Base-by-base conservation (phyloP, 2,329 filamentous ascomycete species). In the Paraphoma sp. region DNA sequence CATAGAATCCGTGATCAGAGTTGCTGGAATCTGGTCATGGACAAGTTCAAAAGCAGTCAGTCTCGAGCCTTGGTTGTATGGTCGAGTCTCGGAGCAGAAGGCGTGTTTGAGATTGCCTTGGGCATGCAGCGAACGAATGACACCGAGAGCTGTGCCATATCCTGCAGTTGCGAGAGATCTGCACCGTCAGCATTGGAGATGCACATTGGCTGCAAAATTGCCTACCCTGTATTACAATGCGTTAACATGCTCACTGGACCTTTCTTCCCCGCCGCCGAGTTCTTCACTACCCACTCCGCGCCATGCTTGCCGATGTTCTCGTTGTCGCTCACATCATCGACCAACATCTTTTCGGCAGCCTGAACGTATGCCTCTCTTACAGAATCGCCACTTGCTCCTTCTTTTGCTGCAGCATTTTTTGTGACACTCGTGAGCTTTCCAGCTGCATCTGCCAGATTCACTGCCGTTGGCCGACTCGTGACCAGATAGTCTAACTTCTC, bases 31-130 rank as follows among this genome's bases (percentile, higher is more conserved):
- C 14, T 87, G 81, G 77, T 99, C 95, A 73, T 93, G 94, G 7
- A 96, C 90, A n/a, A 99, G 86, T 80, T 99, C 95, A 76, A 96
- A 99, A 7, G 95, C 93, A 4, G 95, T 99, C 56, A 99, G 83
- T 17, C 95, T 88, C 49, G 93, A 96, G 53, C 95, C 95, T 80
- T 99, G 95, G 81, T 99, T 99, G 79, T 99, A 99, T 0, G 95
- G 95, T 33, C 95, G 86, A 2, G 95, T 99, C 80, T 99, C 95
- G 47, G 94, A 97, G 81, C 94, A 99, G 81, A 92, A 99, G 40
- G 93, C 94, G 71, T 93, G 93, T 60, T 87, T 83, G 23, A 99
- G 84, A 6, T 86, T 82, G 5, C 83, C 82, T 53, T 83, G 83
- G 11, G 85, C 79, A 70, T 91, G 86, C 5, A 99, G 83, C 4